Base-by-base conservation (phyloP, 805 yeast genomes). In the Schwanniomyces yamadae region DNA sequence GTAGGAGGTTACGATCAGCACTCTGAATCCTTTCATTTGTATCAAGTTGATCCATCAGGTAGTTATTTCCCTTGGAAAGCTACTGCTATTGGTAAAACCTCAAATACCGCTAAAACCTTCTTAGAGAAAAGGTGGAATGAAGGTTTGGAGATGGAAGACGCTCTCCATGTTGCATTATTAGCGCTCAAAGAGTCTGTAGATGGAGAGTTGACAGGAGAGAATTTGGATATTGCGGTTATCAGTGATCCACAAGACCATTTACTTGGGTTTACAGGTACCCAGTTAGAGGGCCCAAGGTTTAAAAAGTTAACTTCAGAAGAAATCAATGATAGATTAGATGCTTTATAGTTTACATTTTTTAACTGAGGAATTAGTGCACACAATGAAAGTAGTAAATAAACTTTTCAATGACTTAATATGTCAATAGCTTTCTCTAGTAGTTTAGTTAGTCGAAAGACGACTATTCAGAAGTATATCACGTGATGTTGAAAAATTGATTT, bases 31-130 rank as follows among this genome's bases (percentile, higher is more conserved):
- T 90, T 77, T 62, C 85, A 85, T 57, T 72, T 93, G 41, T 93
- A 93, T 62, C 99, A 93, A 66, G 95, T 93, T 31, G 99, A 93
- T 66, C 99, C 99, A 4, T 84, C 95, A 3, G 99, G 99, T 7
- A 81, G 96, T 26, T 93, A 84, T 61, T 93, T 87, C 75, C 98
- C 99, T 7, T 93, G 99, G 99, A 93, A 91, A 65, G 99, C 99
- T 24, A 91, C 99, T 3, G 98, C 99, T 16, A 93, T 93, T 52
- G 99, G 99, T 46, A 90, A 89, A 58, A 95, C 96, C 17, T 82
- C 96, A 3, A 80, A 80, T 28, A 87, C 95, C n/a, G 99, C 98
- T 23, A 93, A 95, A 71, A 91, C 98, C 1, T 93, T 93, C 53
- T 68, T 93, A 56, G 99, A 93, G 62, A 93, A 93, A 68, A 82